Evolutionary conservation across 306 rosid genomes (phyloP), one percentile per base, ranked within the genome.

Genomic region (Trichosanthes truncata): DNA sequence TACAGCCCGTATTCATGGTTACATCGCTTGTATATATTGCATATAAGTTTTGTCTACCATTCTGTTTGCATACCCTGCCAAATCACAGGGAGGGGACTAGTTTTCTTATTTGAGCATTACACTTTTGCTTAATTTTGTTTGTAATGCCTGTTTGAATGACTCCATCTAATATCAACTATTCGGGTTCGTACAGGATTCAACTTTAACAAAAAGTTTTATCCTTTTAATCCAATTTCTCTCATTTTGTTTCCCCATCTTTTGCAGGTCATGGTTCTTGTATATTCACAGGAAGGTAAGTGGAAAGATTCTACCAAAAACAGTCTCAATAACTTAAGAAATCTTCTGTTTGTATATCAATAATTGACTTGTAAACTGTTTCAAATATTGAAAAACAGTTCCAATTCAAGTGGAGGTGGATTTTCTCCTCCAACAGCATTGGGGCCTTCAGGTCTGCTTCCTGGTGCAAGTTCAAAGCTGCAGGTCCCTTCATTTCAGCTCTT

Each of bases 181-280:
- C 4, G 76, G 76, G 36, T 45, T 45, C 17, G 35, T 68, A 8
- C 29, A 9, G 11, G 52, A 68, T 43, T 68, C 20, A 0, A 68
- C 33, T 68, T 38, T 10, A 10, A 67, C 51, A 9, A 10, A n/a
- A 67, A 38, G 25, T 41, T 43, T n/a, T n/a, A 13, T 25, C 56
- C 14, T 0, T 26, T 29, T 0, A 26, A 73, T 73, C 76, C n/a
- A 69, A 69, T 69, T 31, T 26, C 17, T 57, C 73, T 76, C 31
- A 36, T 51, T 53, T 69, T 0, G 0, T 20, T 52, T 21, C 20
- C 38, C 21, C 68, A 52, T 59, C 10, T 60, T 45, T 86, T 86
- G 84, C 92, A 94, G 98, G 98, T 89, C 25, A 86, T 87, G 97
- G 97, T 29, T 83, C 93, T 80, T 94, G 98, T 81, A 79, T 55